Base-by-base conservation (phyloP, 495 filamentous ascomycete genomes). In the Thermothielavioides terrestris region DNA sequence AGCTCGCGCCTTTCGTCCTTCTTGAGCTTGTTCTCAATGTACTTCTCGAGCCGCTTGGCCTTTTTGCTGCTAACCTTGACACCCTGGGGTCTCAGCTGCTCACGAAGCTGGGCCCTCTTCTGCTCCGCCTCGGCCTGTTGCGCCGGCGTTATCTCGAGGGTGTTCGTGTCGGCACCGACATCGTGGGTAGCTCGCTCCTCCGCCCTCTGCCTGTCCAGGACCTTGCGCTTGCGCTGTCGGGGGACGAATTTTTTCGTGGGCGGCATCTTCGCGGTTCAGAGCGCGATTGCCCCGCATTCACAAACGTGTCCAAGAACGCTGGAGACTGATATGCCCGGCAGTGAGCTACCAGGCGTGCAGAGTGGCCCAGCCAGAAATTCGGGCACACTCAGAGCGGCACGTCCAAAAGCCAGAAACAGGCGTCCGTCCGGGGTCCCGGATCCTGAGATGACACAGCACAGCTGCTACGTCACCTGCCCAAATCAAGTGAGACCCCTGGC, bases 21-120 rank as follows among this genome's bases (percentile, higher is more conserved):
- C 61, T 78, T 84, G 6, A 97, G 71, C 74, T 98, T 98, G 42
- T 75, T 92, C 59, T 96, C 91, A 73, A 99, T 94, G 62, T 99
- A 99, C 62, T 96, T 96, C 50, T 96, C 89, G 28, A 99, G 70
- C 32, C 92, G 77, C 69, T 96, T 97, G 46, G 88, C 78, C 70
- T 99, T 99, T 73, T 97, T 94, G 32, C 79, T 75, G 27, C 84
- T 91, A 53, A 95, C 80, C 61, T 86, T 87, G n/a, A 75, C 67
- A 42, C 86, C 77, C 47, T 85, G 77, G n/a, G 82, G 80, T 50
- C 76, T 80, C 38, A 95, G 56, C 55, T 84, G 76, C 46, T 79
- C 69, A 48, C 75, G 72, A 38, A 76, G 49, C 38, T 62, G 62
- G 22, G 66, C 72, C 60, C 80, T 85, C 61, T 78, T 81, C 50